A percentile compares a stretch with the other conserved stretches of the same genome.
phyloP scores from a whole-genome alignment of 352 stramenopile genomes.

The Phytophthora kernoviae region DNA sequence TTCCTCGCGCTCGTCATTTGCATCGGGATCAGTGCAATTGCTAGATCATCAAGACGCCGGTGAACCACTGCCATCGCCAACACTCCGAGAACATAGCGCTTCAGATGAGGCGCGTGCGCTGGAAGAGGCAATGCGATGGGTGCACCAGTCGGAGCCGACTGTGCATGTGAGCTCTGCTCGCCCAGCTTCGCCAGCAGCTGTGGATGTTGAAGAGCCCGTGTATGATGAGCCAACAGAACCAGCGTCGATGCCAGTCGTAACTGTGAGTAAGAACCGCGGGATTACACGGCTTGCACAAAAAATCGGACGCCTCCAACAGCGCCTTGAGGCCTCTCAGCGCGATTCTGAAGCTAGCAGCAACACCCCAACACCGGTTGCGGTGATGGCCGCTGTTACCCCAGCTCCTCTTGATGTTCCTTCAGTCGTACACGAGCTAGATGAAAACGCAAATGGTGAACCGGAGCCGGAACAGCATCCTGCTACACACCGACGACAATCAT shows the following conservation, averaged over 20 bases:
- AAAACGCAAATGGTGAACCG: conserved; percentile 30
- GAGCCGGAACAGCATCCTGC: conserved; percentile 33
- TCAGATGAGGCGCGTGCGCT: conserved; percentile 31
- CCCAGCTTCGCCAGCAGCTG: background rate
- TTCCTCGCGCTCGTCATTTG: conserved; percentile 34
- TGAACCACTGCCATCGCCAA: conserved; percentile 26
- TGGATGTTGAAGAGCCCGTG: conserved; percentile 1
- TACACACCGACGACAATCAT: conserved; percentile 15
- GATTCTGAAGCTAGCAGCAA: conserved; percentile 18
- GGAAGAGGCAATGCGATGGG: conserved; percentile 43
- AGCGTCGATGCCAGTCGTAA: conserved; percentile 25
- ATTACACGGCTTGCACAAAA: conserved; percentile 54
- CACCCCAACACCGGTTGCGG: background rate
- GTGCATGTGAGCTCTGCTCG: conserved; percentile 11
- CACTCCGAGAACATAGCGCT: conserved; percentile 18
- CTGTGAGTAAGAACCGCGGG: conserved; percentile 40
- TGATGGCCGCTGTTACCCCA: conserved; percentile 2
- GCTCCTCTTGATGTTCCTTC: conserved; percentile 15
- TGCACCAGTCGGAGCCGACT: conserved; percentile 31
- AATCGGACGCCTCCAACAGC: conserved; percentile 53
- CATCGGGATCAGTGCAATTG: conserved; percentile 31
- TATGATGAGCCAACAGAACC: conserved; percentile 3
- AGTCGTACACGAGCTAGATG: conserved; percentile 22
- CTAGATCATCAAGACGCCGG: conserved; percentile 41
- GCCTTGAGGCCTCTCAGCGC: conserved; percentile 41